Conservation (phyloP, 345 rosid species). For the Brassica napus region Da-Ae NC_063434.1:24349001-24349500, state of each 20-base stretch:
- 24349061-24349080: neutral
- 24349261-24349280: constrained; percentile 89
- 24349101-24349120: neutral
- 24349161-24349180: constrained; percentile 64
- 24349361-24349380: too few species aligned
- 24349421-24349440: neutral
- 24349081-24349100: neutral
- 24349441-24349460: constrained; percentile 16
- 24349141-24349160: neutral
- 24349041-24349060: neutral
- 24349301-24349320: constrained; percentile 85
- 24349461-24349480: constrained; percentile 56
- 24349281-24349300: constrained; percentile 81
- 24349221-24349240: constrained; percentile 87
- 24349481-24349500: constrained; percentile 54
- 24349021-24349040: neutral
- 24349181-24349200: constrained; percentile 71
- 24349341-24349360: constrained; percentile 82
- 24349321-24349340: constrained; percentile 87
- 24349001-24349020: constrained; percentile 81
- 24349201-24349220: constrained; percentile 96
- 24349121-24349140: neutral
- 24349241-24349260: constrained; percentile 82
- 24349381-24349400: too few species aligned
- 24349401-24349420: too few species aligned